These are phyloP conservation scores for Tetrahymena borealis DNA, from an alignment of 73 alveolate genomes.

Conservation along the genomic window DNA sequence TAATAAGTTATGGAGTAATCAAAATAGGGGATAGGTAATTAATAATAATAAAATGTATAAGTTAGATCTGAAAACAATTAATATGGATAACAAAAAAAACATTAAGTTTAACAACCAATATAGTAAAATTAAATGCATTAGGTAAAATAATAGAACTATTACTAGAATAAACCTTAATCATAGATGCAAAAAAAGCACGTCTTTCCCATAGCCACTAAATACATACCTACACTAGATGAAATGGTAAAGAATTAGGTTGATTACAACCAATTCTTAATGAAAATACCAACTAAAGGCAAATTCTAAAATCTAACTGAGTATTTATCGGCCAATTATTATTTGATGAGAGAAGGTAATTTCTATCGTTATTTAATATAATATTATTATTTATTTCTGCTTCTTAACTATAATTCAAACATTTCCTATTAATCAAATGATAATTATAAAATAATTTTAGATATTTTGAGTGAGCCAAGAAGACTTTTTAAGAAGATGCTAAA, in stretches of 20 bases:
- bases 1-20: too few species aligned
- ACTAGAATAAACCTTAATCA: background rate
- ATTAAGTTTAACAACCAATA: too few species aligned
- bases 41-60: too few species aligned
- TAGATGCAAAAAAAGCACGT: background rate
- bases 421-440: too few species aligned
- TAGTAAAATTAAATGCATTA: too few species aligned
- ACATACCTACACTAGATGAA: background rate
- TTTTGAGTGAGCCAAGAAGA: background rate
- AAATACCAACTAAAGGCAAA: background rate
- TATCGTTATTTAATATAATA: too few species aligned
- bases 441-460: background rate
- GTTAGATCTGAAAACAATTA: too few species aligned
- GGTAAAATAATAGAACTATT: too few species aligned
- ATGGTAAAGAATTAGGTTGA: background rate
- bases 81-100: too few species aligned
- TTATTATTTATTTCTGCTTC: background rate
- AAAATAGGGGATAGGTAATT: too few species aligned
- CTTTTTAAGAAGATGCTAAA: background rate
- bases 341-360: background rate
- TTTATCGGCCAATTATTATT: background rate
- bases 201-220: background rate
- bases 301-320: background rate
- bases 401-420: background rate
- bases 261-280: background rate